Evolutionary conservation across 345 rosid genomes (phyloP).

Genomic region (Angophora floribunda): DNA sequence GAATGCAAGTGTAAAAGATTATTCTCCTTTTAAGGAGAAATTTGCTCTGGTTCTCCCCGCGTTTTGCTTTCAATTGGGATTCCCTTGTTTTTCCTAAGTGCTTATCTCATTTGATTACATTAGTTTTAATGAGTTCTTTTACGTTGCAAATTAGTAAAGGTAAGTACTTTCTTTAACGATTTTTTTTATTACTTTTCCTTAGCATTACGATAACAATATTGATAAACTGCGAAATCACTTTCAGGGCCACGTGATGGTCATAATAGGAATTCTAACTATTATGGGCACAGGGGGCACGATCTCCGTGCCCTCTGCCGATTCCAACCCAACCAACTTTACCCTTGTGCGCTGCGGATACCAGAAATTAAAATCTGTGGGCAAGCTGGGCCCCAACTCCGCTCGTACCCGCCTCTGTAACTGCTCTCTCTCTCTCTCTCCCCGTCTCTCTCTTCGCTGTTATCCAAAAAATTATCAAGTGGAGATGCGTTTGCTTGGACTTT

Average conservation of each 20-base stretch:
- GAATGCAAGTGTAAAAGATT: background rate
- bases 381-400: background rate
- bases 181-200: background rate
- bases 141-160: background rate
- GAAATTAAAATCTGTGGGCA: background rate
- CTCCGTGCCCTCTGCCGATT: background rate
- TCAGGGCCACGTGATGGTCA: background rate
- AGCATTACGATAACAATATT: background rate
- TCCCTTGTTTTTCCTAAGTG: background rate
- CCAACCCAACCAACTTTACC: background rate
- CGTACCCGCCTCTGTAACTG: background rate
- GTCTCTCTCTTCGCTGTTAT: background rate
- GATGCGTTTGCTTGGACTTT: background rate
- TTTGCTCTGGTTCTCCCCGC: background rate
- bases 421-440: background rate
- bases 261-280: background rate
- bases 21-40: background rate
- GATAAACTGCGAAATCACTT: background rate
- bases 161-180: background rate
- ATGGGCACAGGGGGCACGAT: background rate
- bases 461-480: background rate
- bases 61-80: background rate
- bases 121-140: background rate
- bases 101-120: background rate
- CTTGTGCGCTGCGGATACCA: background rate